Conservation (phyloP, 1,284 basidiomycete genomes). For the Rhodotorula sp. region DNA sequence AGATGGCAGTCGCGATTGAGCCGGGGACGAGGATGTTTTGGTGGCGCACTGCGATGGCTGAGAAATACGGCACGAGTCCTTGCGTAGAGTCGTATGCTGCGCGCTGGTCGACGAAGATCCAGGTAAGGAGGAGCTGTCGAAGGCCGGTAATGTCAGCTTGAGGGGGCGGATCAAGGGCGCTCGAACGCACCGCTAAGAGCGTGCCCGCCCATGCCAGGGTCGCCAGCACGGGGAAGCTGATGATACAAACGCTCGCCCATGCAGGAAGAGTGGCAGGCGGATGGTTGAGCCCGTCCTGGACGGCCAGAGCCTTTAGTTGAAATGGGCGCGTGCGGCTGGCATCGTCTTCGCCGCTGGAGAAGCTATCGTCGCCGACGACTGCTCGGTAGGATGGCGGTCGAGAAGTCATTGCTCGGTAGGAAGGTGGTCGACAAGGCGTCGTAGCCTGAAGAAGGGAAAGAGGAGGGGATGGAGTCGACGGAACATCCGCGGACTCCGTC, state of each 20-base stretch:
- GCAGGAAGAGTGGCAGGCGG: no score
- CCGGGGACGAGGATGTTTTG: slow-evolving; percentile 8
- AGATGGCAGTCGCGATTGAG: neutral
- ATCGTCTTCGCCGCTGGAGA: no score
- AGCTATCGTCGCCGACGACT: no score
- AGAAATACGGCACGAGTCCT: slow-evolving; percentile 11
- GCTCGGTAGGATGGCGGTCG: no score
- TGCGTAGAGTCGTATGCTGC: neutral
- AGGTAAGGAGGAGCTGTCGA: slow-evolving; percentile 7
- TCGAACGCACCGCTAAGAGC: neutral
- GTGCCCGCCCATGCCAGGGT: slow-evolving; percentile 6
- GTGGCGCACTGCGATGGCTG: slow-evolving; percentile 5
- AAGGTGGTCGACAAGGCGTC: no score
- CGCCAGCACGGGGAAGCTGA: neutral
- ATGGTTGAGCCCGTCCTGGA: no score
- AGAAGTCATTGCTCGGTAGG: no score
- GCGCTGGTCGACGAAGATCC: slow-evolving; percentile 4
- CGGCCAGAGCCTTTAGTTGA: no score
- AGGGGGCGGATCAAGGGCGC: neutral
- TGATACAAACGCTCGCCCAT: neutral
- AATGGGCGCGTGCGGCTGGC: no score
- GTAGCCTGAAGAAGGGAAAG: no score
- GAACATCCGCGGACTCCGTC: no score
- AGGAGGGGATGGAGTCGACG: no score
- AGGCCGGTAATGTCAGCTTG: neutral